Percentiles rank a stretch among this genome's conserved stretches.
Evolutionary conservation across 2,329 filamentous ascomycete species (phyloP).

Genomic region (Paraphoma sp.): DNA sequence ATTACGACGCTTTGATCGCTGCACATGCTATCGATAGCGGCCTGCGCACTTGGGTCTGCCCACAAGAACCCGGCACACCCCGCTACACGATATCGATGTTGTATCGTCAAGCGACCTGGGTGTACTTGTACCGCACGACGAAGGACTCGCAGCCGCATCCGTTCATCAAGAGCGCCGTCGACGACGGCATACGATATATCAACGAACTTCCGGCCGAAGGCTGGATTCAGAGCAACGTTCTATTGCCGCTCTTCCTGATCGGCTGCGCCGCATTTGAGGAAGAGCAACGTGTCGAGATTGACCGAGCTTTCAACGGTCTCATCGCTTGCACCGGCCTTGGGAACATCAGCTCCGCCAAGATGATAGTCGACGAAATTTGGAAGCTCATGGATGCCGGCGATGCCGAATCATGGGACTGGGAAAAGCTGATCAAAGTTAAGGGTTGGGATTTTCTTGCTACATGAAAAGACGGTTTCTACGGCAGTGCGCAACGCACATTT

Average conservation of each 20-base stretch:
- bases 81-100: constrained; percentile 65
- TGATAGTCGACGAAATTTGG: constrained; percentile 65
- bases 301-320: constrained; percentile 60
- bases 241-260: constrained; percentile 67
- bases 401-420: constrained; percentile 68
- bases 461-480: constrained; percentile 32
- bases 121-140: constrained; percentile 68
- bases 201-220: constrained; percentile 61
- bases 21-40: constrained; percentile 78
- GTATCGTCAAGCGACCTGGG: constrained; percentile 68
- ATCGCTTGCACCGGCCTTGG: constrained; percentile 63
- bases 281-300: constrained; percentile 62
- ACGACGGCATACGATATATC: constrained; percentile 64
- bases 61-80: constrained; percentile 57
- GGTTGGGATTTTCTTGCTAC: constrained; percentile 68
- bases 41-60: constrained; percentile 76
- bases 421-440: constrained; percentile 64
- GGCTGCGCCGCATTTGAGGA: constrained; percentile 66
- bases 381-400: constrained; percentile 64
- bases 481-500: constrained; percentile 9
- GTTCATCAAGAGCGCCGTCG: constrained; percentile 64
- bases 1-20: constrained; percentile 74
- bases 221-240: constrained; percentile 64
- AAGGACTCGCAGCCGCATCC: constrained; percentile 62
- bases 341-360: constrained; percentile 64